These are phyloP conservation scores for Claviceps pusilla DNA, from an alignment of 2,329 filamentous ascomycete genomes.

Conservation along the genomic window DNA sequence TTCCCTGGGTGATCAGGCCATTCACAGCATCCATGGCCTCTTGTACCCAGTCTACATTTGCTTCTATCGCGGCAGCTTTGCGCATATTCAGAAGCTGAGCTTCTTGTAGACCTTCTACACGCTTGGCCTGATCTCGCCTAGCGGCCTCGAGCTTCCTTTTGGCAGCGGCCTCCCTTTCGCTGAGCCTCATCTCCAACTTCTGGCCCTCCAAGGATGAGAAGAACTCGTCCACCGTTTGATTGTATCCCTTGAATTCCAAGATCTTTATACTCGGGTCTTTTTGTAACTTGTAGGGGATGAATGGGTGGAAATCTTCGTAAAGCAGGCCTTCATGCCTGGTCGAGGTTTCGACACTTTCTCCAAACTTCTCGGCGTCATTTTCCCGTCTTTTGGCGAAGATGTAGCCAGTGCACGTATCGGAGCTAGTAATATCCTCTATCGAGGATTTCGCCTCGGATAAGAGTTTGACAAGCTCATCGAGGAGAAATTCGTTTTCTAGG, in stretches of 20 bases:
- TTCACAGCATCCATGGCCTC: slow-evolving; percentile 89
- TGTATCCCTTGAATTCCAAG: slow-evolving; percentile 70
- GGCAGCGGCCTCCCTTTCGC: slow-evolving; percentile 67
- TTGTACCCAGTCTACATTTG: slow-evolving; percentile 79
- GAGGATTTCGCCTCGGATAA: slow-evolving; percentile 52
- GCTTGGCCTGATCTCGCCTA: slow-evolving; percentile 65
- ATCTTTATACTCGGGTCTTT: slow-evolving; percentile 50
- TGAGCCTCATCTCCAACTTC: slow-evolving; percentile 69
- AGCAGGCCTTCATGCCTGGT: slow-evolving; percentile 38
- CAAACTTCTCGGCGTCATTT: slow-evolving; percentile 1
- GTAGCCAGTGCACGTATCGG: slow-evolving; percentile 59
- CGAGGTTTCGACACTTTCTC: slow-evolving; percentile 17
- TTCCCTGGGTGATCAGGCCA: slow-evolving; percentile 77
- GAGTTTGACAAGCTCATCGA: slow-evolving; percentile 53
- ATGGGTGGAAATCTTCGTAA: slow-evolving; percentile 94
- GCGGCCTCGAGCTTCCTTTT: slow-evolving; percentile 77
- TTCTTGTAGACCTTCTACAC: slow-evolving; percentile 69
- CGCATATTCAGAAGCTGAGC: slow-evolving; percentile 69
- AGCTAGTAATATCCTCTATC: slow-evolving; percentile 52
- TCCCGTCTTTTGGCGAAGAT: slow-evolving; percentile 61
- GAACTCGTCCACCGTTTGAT: slow-evolving; percentile 88
- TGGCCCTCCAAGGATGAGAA: slow-evolving; percentile 90
- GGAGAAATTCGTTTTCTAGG: slow-evolving; percentile 45
- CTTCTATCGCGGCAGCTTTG: slow-evolving; percentile 81
- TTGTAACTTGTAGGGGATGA: slow-evolving; percentile 67